Conservation (phyloP, 2,329 filamentous ascomycete species). For the Sporothrix inflata region DNA sequence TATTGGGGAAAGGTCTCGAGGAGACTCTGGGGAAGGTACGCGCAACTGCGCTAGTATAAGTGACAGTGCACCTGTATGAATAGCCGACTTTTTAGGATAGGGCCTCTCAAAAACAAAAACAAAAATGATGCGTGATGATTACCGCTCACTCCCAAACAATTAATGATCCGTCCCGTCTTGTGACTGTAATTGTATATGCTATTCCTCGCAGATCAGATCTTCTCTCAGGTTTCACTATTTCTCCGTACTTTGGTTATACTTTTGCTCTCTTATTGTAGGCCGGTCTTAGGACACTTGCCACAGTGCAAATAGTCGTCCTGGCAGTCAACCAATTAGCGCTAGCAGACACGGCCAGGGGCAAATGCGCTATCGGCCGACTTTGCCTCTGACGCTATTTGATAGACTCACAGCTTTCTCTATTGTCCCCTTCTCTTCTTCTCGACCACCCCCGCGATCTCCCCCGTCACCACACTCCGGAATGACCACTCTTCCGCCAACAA, state of each 20-base stretch:
- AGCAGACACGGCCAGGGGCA: background rate
- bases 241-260: background rate
- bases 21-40: background rate
- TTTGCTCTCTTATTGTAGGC: no score
- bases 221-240: background rate
- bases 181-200: no score
- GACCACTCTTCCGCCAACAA: background rate
- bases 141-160: background rate
- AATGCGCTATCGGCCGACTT: background rate
- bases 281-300: no score
- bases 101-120: background rate
- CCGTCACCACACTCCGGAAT: background rate
- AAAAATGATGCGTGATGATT: conserved; percentile 14
- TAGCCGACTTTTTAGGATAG: conserved; percentile 15
- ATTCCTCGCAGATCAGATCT: no score
- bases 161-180: background rate
- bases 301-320: background rate
- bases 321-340: background rate
- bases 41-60: background rate
- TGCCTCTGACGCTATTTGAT: background rate
- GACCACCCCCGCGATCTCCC: background rate
- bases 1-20: background rate
- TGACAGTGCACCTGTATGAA: conserved; percentile 12
- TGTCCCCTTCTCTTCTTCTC: background rate
- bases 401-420: background rate